A percentile compares a stretch with the other conserved stretches of the same genome.
phyloP scores from a whole-genome alignment of 2,329 filamentous ascomycete species.

The Fonsecaea erecta region DNA sequence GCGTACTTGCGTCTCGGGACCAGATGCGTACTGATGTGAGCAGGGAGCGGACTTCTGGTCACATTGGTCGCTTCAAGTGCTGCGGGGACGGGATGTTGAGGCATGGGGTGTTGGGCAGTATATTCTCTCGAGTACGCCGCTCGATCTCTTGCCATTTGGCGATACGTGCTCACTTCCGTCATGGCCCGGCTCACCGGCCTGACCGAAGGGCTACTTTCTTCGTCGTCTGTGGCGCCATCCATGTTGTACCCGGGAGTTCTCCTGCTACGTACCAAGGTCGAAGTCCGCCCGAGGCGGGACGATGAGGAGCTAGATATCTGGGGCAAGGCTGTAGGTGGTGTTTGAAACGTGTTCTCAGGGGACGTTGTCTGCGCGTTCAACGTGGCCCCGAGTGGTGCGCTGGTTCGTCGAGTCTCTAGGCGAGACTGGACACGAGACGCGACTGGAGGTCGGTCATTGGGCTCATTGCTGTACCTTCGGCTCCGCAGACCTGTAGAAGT shows the following conservation, averaged over 20 bases:
- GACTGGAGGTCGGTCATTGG: conserved; percentile 41
- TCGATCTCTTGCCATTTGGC: conserved; percentile 44
- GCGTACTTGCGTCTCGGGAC: conserved; percentile 34
- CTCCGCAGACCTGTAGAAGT: conserved; percentile 43
- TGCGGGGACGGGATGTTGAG: conserved; percentile 29
- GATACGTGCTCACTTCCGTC: conserved; percentile 47
- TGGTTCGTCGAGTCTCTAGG: conserved; percentile 47
- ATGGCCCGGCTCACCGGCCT: conserved; percentile 50
- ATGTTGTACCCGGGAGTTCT: conserved; percentile 39
- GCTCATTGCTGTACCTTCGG: conserved; percentile 47
- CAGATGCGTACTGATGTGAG: conserved; percentile 33
- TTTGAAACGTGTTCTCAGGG: conserved; percentile 25
- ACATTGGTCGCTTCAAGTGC: conserved; percentile 16
- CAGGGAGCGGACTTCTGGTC: conserved; percentile 32
- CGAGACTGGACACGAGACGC: conserved; percentile 42
- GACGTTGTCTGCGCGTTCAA: conserved; percentile 20
- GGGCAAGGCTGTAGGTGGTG: conserved; percentile 40
- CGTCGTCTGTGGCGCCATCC: conserved; percentile 43
- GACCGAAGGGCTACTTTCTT: conserved; percentile 41
- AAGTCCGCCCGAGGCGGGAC: conserved; percentile 48
- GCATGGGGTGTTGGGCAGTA: conserved; percentile 41
- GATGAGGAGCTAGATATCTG: conserved; percentile 41
- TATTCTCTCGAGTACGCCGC: conserved; percentile 40
- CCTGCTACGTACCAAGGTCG: conserved; percentile 45
- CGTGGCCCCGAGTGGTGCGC: conserved; percentile 23